Base-by-base conservation (phyloP, 352 stramenopile genomes). In the Phytophthora nicotianae region DNA sequence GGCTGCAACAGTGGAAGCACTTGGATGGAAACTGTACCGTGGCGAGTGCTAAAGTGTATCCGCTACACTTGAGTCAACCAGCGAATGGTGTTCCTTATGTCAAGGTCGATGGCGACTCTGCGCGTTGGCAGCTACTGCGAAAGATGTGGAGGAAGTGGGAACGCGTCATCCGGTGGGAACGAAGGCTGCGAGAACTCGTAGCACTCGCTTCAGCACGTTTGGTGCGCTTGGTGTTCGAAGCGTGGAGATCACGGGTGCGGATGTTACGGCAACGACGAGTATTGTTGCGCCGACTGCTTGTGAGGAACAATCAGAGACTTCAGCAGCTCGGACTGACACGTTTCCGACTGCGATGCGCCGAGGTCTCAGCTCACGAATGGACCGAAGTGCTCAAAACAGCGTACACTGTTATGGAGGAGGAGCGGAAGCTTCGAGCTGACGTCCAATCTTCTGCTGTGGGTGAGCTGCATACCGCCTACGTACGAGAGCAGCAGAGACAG, bases 401-500 rank as follows among this genome's bases (percentile, higher is more conserved):
- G 0, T 74, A 75, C 8, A 8, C 42, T 2, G 74, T 75, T 4
- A 67, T 88, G 48, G 71, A 86, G 37, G 78, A 88, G 52, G 75
- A 88, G 61, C 67, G 62, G 20, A 57, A 51, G 14, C 57, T 77
- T 20, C 68, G 77, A 52, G 33, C 65, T 17, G 43, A 81, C 17
- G 65, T 75, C n/a, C 70, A 87, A 27, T 56, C 67, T 33, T 68
- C 69, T 1, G 61, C 55, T 5, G 49, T 75, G n/a, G 50, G 37
- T 6, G 76, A 79, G 41, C 57, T 86, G 16, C 68, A 81, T 27
- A 45, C 42, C 20, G 45, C 53, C 5, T 75, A 70, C 20, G 33
- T 56, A 0, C 46, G 47, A n/a, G 63, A 81, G 16, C 53, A 75
- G 24, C 54, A 68, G 3, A 49, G 51, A 24, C 48, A 73, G 23